These are phyloP conservation scores for Phaeophleospora eucalypticola DNA, from an alignment of 2,329 filamentous ascomycete genomes.

Conservation along the genomic window DNA sequence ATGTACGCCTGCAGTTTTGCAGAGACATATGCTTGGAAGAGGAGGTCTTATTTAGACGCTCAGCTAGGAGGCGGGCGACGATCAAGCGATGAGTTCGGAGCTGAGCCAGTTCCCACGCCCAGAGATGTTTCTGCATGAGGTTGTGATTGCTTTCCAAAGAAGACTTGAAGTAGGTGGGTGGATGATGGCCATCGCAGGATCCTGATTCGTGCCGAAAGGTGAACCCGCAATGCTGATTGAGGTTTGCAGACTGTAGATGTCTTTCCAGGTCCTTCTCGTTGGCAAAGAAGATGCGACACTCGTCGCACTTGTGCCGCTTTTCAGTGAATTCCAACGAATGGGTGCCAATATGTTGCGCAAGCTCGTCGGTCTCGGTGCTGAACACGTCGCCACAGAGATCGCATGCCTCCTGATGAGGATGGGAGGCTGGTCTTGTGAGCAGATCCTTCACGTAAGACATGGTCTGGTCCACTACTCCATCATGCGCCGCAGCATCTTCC, in stretches of 20 bases:
- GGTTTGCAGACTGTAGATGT: conserved; percentile 20
- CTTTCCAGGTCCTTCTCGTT: conserved; percentile 21
- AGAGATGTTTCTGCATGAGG: conserved; percentile 22
- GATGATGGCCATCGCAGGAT: conserved; percentile 21
- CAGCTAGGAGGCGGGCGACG: conserved; percentile 17
- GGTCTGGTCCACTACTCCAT: conserved; percentile 12
- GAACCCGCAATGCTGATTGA: conserved; percentile 23
- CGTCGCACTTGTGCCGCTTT: conserved; percentile 23
- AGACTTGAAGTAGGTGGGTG: conserved; percentile 19
- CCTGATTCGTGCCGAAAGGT: conserved; percentile 18
- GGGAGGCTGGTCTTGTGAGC: conserved; percentile 13
- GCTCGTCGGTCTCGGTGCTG: conserved; percentile 10
- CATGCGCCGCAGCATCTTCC: conserved; percentile 4
- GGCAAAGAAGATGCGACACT: conserved; percentile 23
- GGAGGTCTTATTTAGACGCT: conserved; percentile 11
- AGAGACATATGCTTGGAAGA: conserved; percentile 13
- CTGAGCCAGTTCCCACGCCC: conserved; percentile 22
- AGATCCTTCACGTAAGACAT: conserved; percentile 18
- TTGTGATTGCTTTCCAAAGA: conserved; percentile 17
- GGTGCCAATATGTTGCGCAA: conserved; percentile 20
- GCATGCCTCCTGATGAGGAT: conserved; percentile 11
- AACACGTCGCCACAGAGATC: conserved; percentile 21
- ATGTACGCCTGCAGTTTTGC: conserved; percentile 16
- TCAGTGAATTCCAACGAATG: conserved; percentile 23
- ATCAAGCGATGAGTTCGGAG: conserved; percentile 16